Percentiles rank a stretch among this genome's conserved stretches.
These are phyloP conservation scores for Yamadazyma triangularis DNA, from an alignment of 1,139 yeast species.

Conservation along the genomic window DNA sequence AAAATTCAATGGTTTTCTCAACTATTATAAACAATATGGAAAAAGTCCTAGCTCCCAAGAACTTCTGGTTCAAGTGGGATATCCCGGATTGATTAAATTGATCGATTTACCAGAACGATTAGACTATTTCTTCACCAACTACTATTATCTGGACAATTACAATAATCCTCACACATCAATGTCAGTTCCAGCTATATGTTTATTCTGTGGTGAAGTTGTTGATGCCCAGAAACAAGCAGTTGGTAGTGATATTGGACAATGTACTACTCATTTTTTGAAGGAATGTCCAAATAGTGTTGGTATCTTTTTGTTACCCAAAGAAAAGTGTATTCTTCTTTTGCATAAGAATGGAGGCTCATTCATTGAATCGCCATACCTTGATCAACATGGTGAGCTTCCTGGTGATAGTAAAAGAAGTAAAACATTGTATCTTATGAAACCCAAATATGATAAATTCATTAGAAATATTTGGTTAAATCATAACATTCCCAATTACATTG, in stretches of 20 bases:
- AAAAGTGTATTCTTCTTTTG: conserved; percentile 62
- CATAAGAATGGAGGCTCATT: conserved; percentile 78
- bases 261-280: conserved; percentile 58
- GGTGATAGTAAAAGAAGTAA: conserved; percentile 69
- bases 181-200: conserved; percentile 81
- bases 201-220: conserved; percentile 72
- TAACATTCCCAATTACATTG: conserved; percentile 71
- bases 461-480: conserved; percentile 75
- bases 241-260: conserved; percentile 57
- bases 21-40: conserved; percentile 4
- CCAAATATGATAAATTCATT: conserved; percentile 64
- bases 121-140: conserved; percentile 64
- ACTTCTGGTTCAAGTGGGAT: conserved; percentile 34
- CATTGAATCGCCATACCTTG: conserved; percentile 78
- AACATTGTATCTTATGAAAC: conserved; percentile 61
- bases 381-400: conserved; percentile 82
- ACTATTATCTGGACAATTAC: conserved; percentile 44
- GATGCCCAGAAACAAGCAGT: conserved; percentile 59
- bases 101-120: conserved; percentile 61
- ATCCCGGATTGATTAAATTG: conserved; percentile 62
- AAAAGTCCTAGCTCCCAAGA: conserved; percentile 5
- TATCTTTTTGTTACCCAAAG: conserved; percentile 72
- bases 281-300: conserved; percentile 75
- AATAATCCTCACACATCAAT: conserved; percentile 38
- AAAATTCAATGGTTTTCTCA: conserved; percentile 18